phyloP scores from a whole-genome alignment of 768 basidiomycete species.

The Macrocybe gigantea region DNA sequence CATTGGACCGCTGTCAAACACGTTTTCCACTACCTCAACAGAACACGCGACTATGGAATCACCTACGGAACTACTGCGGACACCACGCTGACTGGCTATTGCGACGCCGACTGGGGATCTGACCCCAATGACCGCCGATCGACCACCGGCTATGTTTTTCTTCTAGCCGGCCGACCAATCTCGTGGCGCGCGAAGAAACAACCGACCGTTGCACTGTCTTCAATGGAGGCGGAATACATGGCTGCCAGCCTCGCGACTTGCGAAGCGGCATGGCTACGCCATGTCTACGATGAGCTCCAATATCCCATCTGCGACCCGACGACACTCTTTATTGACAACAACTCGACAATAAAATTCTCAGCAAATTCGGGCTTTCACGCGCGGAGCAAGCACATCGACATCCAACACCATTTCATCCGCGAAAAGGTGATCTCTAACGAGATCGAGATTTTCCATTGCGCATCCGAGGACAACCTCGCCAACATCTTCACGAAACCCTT shows the following conservation, averaged over 20 bases:
- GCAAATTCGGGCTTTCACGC: conserved; percentile 28
- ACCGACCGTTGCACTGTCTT: conserved; percentile 21
- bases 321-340: conserved; percentile 26
- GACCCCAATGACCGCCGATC: not conserved
- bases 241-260: conserved; percentile 23
- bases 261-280: not conserved
- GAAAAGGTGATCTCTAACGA: conserved; percentile 21
- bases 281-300: conserved; percentile 12
- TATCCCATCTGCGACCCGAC: conserved; percentile 4
- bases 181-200: conserved; percentile 29
- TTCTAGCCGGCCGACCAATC: too few species aligned
- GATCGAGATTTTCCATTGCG: conserved; percentile 22
- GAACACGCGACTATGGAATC: not conserved
- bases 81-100: not conserved
- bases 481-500: too few species aligned
- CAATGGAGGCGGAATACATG: conserved; percentile 39
- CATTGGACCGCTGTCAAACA: conserved; percentile 8
- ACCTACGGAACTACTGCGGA: not conserved
- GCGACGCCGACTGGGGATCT: too few species aligned
- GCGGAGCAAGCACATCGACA: conserved; percentile 37
- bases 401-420: conserved; percentile 30
- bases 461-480: too few species aligned
- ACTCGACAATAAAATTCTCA: conserved; percentile 26
- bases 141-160: conserved; percentile 6
- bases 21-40: conserved; percentile 2